phyloP scores from a whole-genome alignment of 2,329 filamentous ascomycete genomes.

The Fusarium veterinarium region DNA sequence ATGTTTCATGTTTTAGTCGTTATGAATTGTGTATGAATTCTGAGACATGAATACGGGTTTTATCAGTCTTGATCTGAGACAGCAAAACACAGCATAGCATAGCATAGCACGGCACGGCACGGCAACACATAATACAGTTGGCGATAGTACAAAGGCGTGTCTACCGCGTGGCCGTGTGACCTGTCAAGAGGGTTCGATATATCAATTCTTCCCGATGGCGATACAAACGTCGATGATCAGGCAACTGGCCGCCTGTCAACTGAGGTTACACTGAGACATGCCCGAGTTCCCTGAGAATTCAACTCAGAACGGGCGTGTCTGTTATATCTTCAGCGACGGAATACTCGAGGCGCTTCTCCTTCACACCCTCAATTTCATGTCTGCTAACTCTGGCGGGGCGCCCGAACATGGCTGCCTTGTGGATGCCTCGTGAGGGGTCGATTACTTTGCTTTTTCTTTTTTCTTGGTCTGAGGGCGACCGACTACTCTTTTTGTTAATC shows the following conservation, averaged over 20 bases:
- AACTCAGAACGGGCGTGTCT: not conserved
- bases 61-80: not conserved
- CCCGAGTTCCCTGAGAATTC: not conserved
- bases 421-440: constrained; percentile 23
- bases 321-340: not conserved
- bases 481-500: not conserved
- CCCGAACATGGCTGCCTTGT: constrained; percentile 7
- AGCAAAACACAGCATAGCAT: not conserved
- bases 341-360: not conserved
- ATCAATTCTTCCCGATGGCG: not conserved
- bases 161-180: constrained; percentile 31
- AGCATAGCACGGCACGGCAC: not conserved
- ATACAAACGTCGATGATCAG: constrained; percentile 7
- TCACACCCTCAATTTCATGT: constrained; percentile 15
- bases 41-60: not conserved
- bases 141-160: not conserved
- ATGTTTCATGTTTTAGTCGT: constrained; percentile 7
- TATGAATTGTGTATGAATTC: not conserved
- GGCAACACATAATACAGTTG: not conserved
- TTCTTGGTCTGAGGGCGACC: not conserved
- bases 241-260: constrained; percentile 23
- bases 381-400: constrained; percentile 18
- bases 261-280: constrained; percentile 11
- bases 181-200: constrained; percentile 2
- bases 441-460: not conserved